Conservation (phyloP, 1,284 basidiomycete genomes). For the Schizophyllum commune region DNA sequence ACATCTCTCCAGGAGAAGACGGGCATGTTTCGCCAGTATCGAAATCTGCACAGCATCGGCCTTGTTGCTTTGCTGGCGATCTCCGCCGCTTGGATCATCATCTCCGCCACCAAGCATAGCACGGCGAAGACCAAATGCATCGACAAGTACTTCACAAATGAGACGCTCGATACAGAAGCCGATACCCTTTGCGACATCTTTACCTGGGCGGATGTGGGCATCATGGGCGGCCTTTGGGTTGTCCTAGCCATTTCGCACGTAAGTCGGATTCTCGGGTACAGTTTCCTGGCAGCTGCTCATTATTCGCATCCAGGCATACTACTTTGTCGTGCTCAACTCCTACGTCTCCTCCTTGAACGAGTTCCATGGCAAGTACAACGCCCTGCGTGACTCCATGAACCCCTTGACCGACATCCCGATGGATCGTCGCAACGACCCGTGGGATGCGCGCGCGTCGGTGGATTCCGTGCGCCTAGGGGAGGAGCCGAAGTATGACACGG, state of each 20-base stretch:
- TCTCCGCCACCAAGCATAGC: constrained; percentile 70
- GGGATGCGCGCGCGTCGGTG: constrained; percentile 59
- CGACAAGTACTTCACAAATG: constrained; percentile 46
- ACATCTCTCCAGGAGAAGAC: constrained; percentile 58
- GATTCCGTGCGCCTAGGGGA: constrained; percentile 26
- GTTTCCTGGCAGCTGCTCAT: neutral
- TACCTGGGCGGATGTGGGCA: constrained; percentile 84
- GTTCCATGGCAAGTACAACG: constrained; percentile 78
- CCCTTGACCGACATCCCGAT: constrained; percentile 61
- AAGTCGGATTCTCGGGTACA: constrained; percentile 17
- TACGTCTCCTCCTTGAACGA: constrained; percentile 70
- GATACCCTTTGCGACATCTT: constrained; percentile 78
- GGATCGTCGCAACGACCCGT: constrained; percentile 58
- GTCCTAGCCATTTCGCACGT: constrained; percentile 72
- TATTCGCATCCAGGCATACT: constrained; percentile 45
- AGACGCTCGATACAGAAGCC: constrained; percentile 26
- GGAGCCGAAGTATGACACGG: constrained; percentile 12
- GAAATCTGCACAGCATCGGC: constrained; percentile 57
- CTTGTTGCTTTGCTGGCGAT: constrained; percentile 61
- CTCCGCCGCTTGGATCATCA: constrained; percentile 71
- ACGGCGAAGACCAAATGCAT: constrained; percentile 65
- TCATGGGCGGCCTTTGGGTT: constrained; percentile 84
- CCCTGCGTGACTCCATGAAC: constrained; percentile 60
- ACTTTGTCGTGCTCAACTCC: constrained; percentile 61
- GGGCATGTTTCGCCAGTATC: constrained; percentile 68